phyloP scores from a whole-genome alignment of 306 rosid genomes.

The Rubus parviflorus region DNA sequence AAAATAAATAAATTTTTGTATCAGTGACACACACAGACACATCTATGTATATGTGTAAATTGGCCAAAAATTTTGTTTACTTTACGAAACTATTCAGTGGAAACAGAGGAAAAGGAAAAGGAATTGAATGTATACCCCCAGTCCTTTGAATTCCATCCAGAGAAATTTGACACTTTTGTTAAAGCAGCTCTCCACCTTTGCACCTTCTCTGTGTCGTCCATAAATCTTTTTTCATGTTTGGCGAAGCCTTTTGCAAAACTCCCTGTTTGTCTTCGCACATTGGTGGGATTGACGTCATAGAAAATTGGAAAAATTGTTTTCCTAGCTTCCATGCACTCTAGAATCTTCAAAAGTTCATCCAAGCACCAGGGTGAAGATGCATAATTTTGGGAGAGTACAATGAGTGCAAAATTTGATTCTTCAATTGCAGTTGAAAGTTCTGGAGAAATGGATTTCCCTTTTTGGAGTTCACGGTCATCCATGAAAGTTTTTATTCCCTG shows the following conservation, averaged over 20 bases:
- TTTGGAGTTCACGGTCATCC: background rate
- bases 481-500: background rate
- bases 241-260: background rate
- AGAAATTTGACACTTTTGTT: background rate
- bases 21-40: too few species aligned
- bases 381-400: background rate
- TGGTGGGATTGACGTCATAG: conserved; percentile 7
- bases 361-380: too few species aligned
- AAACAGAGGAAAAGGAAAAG: too few species aligned
- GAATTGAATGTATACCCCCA: background rate
- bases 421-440: background rate
- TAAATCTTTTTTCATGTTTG: background rate
- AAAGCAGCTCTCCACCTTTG: conserved; percentile 1
- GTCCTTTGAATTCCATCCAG: conserved; percentile 3
- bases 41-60: too few species aligned
- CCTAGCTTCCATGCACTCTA: background rate
- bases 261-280: background rate
- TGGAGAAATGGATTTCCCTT: background rate
- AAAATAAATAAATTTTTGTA: too few species aligned
- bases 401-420: background rate
- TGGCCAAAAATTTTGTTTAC: too few species aligned
- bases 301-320: conserved; percentile 2
- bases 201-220: background rate
- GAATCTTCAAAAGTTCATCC: background rate
- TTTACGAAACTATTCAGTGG: too few species aligned